Conservation (phyloP, 768 basidiomycete genomes). For the Daedalea quercina region DNA sequence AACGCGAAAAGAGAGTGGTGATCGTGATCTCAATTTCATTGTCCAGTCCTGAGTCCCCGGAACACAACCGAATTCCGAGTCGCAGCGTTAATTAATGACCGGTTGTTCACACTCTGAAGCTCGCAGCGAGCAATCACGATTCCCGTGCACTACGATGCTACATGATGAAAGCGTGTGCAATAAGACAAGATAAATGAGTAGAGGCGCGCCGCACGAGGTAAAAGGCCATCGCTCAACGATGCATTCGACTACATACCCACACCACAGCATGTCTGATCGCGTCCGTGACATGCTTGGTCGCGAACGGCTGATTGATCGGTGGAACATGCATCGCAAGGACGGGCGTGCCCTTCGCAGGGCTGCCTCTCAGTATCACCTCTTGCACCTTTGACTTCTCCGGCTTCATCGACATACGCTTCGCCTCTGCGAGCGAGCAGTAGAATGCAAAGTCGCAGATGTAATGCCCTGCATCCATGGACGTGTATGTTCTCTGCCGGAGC, state of each 20-base stretch:
- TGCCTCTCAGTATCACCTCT: no score
- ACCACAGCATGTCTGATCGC: constrained; percentile 54
- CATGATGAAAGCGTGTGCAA: no score
- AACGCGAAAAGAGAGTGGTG: not conserved
- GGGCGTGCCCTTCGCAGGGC: constrained; percentile 23
- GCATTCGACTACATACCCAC: constrained; percentile 41
- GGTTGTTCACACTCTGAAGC: no score
- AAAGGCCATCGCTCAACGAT: no score
- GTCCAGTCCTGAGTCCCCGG: not conserved
- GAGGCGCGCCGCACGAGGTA: no score
- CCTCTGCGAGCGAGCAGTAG: constrained; percentile 70
- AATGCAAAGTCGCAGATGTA: constrained; percentile 74
- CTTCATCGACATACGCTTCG: constrained; percentile 32
- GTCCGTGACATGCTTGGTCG: constrained; percentile 61
- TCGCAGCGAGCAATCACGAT: no score
- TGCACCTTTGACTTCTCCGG: constrained; percentile 21
- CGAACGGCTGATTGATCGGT: constrained; percentile 57
- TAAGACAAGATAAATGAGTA: no score
- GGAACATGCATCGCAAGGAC: constrained; percentile 72
- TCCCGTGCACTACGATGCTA: no score
- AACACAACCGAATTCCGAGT: no score
- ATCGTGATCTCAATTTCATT: not conserved
- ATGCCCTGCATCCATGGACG: constrained; percentile 71
- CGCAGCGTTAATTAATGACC: no score
- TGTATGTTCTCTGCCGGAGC: constrained; percentile 49